These are phyloP conservation scores for Aspergillus kassunensis DNA, from an alignment of 495 filamentous ascomycete species.

Conservation along the genomic window DNA sequence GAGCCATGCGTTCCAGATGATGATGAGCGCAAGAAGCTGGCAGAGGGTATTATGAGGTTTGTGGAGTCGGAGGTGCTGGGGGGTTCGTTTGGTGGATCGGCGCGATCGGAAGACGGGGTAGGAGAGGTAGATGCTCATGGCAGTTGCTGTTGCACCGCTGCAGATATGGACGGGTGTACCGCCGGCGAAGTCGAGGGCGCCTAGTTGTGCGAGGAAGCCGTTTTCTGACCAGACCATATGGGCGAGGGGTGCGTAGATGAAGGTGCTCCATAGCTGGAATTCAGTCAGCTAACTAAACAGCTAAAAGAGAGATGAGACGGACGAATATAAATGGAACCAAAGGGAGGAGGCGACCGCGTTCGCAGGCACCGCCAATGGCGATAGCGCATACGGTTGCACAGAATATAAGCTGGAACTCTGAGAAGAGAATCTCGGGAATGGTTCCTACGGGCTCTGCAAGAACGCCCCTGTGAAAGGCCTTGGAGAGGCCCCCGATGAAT, in stretches of 20 bases:
- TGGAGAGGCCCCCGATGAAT: slow-evolving; percentile 37
- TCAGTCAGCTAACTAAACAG: not conserved
- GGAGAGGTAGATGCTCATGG: slow-evolving; percentile 40
- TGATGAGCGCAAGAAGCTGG: slow-evolving; percentile 47
- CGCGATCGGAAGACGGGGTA: slow-evolving; percentile 40
- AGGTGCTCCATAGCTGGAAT: slow-evolving; percentile 43
- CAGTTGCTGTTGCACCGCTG: slow-evolving; percentile 41
- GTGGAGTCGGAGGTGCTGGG: slow-evolving; percentile 42
- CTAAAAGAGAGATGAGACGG: slow-evolving; percentile 6
- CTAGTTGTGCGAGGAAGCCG: slow-evolving; percentile 33
- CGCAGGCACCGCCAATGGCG: slow-evolving; percentile 44
- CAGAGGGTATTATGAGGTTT: slow-evolving; percentile 45
- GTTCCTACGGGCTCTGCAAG: slow-evolving; percentile 38
- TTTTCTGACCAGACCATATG: slow-evolving; percentile 44
- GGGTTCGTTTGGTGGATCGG: slow-evolving; percentile 31
- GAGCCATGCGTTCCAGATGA: slow-evolving; percentile 54
- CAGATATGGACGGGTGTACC: slow-evolving; percentile 47
- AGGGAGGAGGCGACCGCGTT: slow-evolving; percentile 46
- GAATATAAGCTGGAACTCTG: slow-evolving; percentile 51
- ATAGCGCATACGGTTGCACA: slow-evolving; percentile 45
- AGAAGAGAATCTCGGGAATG: slow-evolving; percentile 50
- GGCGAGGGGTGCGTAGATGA: slow-evolving; percentile 42
- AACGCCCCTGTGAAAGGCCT: slow-evolving; percentile 35
- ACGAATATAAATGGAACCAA: slow-evolving; percentile 49
- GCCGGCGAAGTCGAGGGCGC: slow-evolving; percentile 44